Evolutionary conservation across 2,329 filamentous ascomycete species (phyloP).

Genomic region (Aspergillus vadensis): DNA sequence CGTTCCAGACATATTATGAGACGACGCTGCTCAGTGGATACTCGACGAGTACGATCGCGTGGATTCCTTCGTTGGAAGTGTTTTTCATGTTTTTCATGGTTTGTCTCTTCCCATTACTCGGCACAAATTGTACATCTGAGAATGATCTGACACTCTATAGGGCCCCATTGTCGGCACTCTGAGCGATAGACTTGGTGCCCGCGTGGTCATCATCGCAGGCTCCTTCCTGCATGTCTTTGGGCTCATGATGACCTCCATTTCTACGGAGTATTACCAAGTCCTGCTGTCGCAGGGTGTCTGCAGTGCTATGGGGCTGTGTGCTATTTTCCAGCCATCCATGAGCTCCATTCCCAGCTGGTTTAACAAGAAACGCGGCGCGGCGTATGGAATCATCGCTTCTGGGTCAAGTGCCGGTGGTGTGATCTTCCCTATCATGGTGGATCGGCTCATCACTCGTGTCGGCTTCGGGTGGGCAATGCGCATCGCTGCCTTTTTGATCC

Average conservation of each 20-base stretch:
- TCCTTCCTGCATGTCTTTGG: slow-evolving; percentile 56
- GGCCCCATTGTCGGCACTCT: not conserved
- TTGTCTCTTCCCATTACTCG: slow-evolving; percentile 20
- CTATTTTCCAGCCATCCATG: slow-evolving; percentile 17
- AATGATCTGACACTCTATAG: not conserved
- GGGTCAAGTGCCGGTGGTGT: slow-evolving; percentile 54
- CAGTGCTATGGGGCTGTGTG: slow-evolving; percentile 47
- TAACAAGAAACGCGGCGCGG: slow-evolving; percentile 52
- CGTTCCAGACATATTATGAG: slow-evolving; percentile 63
- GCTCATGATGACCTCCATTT: slow-evolving; percentile 51
- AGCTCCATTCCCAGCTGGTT: slow-evolving; percentile 46
- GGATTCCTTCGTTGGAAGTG: slow-evolving; percentile 54
- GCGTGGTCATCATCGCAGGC: slow-evolving; percentile 52
- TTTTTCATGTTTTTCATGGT: slow-evolving; percentile 9
- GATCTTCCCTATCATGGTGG: slow-evolving; percentile 62
- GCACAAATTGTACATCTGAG: no score
- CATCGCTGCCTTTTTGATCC: slow-evolving; percentile 58
- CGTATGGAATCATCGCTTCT: slow-evolving; percentile 14
- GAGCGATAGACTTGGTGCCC: slow-evolving; percentile 49
- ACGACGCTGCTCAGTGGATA: slow-evolving; percentile 49
- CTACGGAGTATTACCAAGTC: slow-evolving; percentile 52
- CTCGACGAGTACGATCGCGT: slow-evolving; percentile 55
- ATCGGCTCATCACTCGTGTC: slow-evolving; percentile 51
- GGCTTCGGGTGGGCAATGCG: slow-evolving; percentile 60
- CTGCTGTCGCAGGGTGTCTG: slow-evolving; percentile 56